Percentiles rank a stretch among this genome's conserved stretches.
phyloP scores from a whole-genome alignment of 2,329 filamentous ascomycete species.

The Paecilomyces variotii region DNA sequence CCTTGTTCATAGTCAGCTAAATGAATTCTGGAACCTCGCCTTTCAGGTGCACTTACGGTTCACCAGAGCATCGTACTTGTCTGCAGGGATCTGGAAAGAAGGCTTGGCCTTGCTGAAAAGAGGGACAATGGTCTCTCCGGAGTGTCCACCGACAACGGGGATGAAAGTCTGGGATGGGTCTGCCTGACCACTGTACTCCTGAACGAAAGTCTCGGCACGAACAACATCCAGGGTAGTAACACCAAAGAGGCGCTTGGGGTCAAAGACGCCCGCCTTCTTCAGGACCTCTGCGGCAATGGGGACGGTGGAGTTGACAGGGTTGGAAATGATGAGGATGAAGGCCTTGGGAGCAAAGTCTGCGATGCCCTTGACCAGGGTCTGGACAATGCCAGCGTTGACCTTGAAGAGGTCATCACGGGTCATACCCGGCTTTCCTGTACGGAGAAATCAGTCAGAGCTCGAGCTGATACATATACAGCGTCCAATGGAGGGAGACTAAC shows the following conservation, averaged over 20 bases:
- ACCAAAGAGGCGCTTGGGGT: conserved; percentile 93
- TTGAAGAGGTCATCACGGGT: conserved; percentile 99
- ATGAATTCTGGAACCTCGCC: not conserved
- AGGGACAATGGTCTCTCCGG: conserved; percentile 94
- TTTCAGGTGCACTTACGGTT: conserved; percentile 55
- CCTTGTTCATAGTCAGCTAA: conserved; percentile 31
- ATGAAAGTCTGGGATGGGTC: conserved; percentile 77
- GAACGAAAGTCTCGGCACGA: conserved; percentile 93
- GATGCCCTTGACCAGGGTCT: conserved; percentile 80
- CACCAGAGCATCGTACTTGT: conserved; percentile 84
- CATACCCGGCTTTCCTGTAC: conserved; percentile 93
- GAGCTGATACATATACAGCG: not conserved
- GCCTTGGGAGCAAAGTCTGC: conserved; percentile 88
- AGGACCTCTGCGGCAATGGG: conserved; percentile 96
- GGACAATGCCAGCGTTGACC: conserved; percentile 97
- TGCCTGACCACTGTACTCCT: conserved; percentile 71
- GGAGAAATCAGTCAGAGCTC: not conserved
- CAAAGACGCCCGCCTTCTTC: conserved; percentile 86
- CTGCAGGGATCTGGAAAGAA: conserved; percentile 68
- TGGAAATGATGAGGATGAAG: conserved; percentile 94
- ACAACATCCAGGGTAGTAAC: conserved; percentile 98
- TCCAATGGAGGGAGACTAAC: conserved; percentile 48
- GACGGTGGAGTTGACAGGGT: conserved; percentile 98
- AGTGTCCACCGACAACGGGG: conserved; percentile 94
- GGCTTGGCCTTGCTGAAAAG: conserved; percentile 90